Conservation (phyloP, 306 rosid genomes). For the Casuarina equisetifolia region DNA sequence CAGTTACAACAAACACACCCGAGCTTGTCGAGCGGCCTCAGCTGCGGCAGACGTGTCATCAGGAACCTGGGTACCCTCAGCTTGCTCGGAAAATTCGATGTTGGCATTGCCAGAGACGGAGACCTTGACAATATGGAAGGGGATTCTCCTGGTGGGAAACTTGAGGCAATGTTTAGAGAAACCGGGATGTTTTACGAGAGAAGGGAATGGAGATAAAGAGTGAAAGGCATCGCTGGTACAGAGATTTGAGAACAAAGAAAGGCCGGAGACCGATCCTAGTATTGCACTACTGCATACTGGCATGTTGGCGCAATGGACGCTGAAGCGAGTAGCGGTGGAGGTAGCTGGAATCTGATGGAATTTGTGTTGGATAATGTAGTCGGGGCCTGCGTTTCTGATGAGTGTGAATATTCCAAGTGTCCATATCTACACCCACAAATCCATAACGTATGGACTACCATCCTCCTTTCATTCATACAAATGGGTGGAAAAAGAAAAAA, state of each 20-base stretch:
- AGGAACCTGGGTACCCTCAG: slow-evolving; percentile 22
- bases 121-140: slow-evolving; percentile 32
- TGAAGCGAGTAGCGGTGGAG: not conserved
- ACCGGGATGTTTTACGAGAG: slow-evolving; percentile 15
- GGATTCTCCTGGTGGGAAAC: slow-evolving; percentile 29
- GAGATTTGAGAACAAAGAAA: slow-evolving; percentile 39
- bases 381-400: not conserved
- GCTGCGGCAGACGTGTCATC: slow-evolving; percentile 42
- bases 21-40: slow-evolving; percentile 49
- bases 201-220: slow-evolving; percentile 17
- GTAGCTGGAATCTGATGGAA: not conserved
- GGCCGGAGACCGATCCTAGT: slow-evolving; percentile 40
- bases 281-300: slow-evolving; percentile 46
- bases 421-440: slow-evolving; percentile 33
- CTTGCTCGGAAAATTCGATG: slow-evolving; percentile 40
- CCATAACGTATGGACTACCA: too few species aligned
- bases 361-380: not conserved
- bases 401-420: slow-evolving; percentile 22
- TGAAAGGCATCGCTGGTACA: slow-evolving; percentile 25
- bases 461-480: too few species aligned
- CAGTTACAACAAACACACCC: slow-evolving; percentile 45
- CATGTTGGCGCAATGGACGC: slow-evolving; percentile 31
- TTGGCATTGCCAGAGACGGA: slow-evolving; percentile 37
- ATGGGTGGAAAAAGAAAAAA: too few species aligned
- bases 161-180: slow-evolving; percentile 37